Conservation (phyloP, 2,329 filamentous ascomycete genomes). For the Ascochyta pisi region DNA sequence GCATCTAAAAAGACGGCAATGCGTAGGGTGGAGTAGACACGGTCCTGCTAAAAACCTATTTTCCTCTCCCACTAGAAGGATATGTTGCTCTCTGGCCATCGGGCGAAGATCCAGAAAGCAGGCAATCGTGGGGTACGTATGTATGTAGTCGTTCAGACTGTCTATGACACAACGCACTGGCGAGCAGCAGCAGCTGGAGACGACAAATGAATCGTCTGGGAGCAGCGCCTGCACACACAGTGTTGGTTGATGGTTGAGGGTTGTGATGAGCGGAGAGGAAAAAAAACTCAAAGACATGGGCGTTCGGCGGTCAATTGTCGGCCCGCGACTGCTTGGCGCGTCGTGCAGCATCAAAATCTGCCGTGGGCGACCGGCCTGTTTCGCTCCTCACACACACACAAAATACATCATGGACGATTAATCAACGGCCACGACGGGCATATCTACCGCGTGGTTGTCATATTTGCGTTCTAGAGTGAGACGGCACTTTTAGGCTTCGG, state of each 20-base stretch:
- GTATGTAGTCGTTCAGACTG: too few species aligned
- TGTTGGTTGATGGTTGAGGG: neutral
- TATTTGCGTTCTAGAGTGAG: slow-evolving; percentile 54
- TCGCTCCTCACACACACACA: slow-evolving; percentile 50
- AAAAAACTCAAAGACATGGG: neutral
- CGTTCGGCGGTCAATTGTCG: neutral
- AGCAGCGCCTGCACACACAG: neutral
- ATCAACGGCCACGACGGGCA: slow-evolving; percentile 51
- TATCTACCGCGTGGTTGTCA: slow-evolving; percentile 52
- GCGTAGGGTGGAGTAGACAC: slow-evolving; percentile 61
- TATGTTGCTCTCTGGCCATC: slow-evolving; percentile 58
- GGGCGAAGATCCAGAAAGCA: slow-evolving; percentile 55
- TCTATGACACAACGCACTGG: too few species aligned
- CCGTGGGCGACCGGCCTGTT: neutral
- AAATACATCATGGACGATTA: slow-evolving; percentile 48
- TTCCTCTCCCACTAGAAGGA: slow-evolving; percentile 60
- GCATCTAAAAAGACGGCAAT: slow-evolving; percentile 48
- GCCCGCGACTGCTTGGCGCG: slow-evolving; percentile 26
- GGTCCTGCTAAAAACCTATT: slow-evolving; percentile 60
- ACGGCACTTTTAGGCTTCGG: slow-evolving; percentile 48
- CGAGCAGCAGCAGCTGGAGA: too few species aligned
- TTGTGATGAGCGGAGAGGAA: neutral
- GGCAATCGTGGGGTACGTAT: slow-evolving; percentile 55
- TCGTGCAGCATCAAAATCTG: slow-evolving; percentile 26
- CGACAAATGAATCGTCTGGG: too few species aligned